These are phyloP conservation scores for Triglochin maritima DNA, from an alignment of 106 monocot species.

Conservation along the genomic window DNA sequence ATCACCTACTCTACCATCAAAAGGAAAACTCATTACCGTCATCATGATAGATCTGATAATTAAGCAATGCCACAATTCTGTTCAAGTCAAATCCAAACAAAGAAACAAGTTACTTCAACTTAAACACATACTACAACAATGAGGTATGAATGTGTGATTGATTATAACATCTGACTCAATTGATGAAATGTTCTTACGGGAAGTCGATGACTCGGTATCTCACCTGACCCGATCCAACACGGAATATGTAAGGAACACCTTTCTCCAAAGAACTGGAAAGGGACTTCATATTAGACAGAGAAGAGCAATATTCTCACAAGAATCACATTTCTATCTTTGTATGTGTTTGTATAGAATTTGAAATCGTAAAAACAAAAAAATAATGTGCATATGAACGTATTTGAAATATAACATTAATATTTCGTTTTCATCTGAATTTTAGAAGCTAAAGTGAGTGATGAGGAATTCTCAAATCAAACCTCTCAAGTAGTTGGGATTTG, in stretches of 20 bases:
- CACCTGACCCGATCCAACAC: slow-evolving; percentile 93
- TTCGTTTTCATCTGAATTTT: no score
- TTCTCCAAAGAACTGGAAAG: slow-evolving; percentile 84
- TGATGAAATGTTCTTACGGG: neutral
- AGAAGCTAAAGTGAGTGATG: no score
- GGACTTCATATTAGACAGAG: no score
- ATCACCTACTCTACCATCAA: slow-evolving; percentile 48
- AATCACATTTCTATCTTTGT: no score
- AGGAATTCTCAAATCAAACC: no score
- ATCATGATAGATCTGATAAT: neutral
- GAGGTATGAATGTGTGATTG: no score
- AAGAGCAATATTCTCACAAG: no score
- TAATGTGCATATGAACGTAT: neutral
- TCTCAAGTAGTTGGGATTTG: no score
- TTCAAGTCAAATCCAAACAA: neutral
- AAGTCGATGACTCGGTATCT: no score
- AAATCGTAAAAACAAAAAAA: neutral
- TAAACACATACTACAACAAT: neutral
- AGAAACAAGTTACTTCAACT: neutral
- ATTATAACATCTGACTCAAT: neutral
- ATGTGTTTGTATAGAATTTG: neutral
- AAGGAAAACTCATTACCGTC: neutral
- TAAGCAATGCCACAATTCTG: neutral
- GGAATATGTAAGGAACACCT: slow-evolving; percentile 80
- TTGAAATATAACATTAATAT: no score